These are phyloP conservation scores for Naegleria lovaniensis DNA, from an alignment of 208 protist genomes.

Conservation along the genomic window DNA sequence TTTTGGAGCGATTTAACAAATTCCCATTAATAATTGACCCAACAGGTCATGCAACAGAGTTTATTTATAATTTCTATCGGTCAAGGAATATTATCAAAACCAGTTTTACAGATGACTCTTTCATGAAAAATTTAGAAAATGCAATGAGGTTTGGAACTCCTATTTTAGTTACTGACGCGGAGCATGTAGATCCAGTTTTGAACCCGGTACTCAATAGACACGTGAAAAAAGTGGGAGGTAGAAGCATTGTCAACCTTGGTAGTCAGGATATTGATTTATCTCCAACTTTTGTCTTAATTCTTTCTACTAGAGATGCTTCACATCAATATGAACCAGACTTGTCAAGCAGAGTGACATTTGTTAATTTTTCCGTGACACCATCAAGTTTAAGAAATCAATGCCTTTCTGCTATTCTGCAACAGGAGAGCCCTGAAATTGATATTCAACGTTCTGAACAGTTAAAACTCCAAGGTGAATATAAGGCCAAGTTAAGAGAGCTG, in stretches of 20 bases:
- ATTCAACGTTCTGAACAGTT: constrained; percentile 77
- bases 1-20: constrained; percentile 82
- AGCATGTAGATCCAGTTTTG: constrained; percentile 95
- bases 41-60: constrained; percentile 84
- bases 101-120: constrained; percentile 87
- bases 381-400: constrained; percentile 88
- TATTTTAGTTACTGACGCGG: constrained; percentile 98
- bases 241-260: constrained; percentile 85
- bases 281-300: constrained; percentile 89
- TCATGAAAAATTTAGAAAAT: constrained; percentile 96
- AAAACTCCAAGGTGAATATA: constrained; percentile 86
- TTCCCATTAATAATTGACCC: constrained; percentile 98
- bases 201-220: constrained; percentile 96
- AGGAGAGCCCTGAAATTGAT: constrained; percentile 93
- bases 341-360: constrained; percentile 88
- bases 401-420: constrained; percentile 72
- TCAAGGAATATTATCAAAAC: constrained; percentile 77
- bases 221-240: constrained; percentile 82
- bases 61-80: constrained; percentile 75
- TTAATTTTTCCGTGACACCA: constrained; percentile 98
- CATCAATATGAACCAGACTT: constrained; percentile 88
- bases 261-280: constrained; percentile 95
- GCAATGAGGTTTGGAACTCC: constrained; percentile 95
- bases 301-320: constrained; percentile 89
- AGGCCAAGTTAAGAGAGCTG: constrained; percentile 78